Conservation (phyloP, 305 asterid genomes). For the Solanum hybrid region DNA sequence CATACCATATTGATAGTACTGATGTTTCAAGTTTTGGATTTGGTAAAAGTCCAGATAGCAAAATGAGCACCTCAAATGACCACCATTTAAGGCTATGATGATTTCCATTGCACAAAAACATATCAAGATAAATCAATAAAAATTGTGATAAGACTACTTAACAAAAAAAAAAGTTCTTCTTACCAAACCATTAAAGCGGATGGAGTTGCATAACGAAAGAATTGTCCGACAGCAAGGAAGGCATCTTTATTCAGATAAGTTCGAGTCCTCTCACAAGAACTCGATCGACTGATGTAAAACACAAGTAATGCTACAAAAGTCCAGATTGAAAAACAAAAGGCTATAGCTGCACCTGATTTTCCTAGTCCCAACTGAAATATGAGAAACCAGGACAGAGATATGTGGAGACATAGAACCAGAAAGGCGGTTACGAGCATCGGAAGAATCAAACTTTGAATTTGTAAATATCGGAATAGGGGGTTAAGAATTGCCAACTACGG, state of each 20-base stretch:
- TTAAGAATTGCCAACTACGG: background rate
- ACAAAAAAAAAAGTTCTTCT: background rate
- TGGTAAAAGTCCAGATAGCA: slow-evolving; percentile 40
- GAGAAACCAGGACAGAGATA: slow-evolving; percentile 42
- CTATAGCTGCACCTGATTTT: slow-evolving; percentile 40
- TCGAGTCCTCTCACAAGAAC: slow-evolving; percentile 27
- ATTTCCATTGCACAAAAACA: background rate
- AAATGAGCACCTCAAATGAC: slow-evolving; percentile 31
- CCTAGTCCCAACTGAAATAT: slow-evolving; percentile 31
- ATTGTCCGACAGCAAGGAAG: slow-evolving; percentile 18
- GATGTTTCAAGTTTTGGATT: slow-evolving; percentile 47
- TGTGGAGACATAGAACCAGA: slow-evolving; percentile 33
- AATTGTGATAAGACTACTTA: background rate
- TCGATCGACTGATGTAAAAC: slow-evolving; percentile 31
- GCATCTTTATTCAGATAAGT: slow-evolving; percentile 14
- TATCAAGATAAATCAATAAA: background rate
- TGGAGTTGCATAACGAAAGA: slow-evolving; percentile 37
- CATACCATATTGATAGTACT: slow-evolving; percentile 42
- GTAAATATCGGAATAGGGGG: slow-evolving; percentile 39
- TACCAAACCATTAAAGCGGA: slow-evolving; percentile 56
- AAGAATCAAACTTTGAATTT: slow-evolving; percentile 37
- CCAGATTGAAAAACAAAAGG: slow-evolving; percentile 43
- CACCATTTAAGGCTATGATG: slow-evolving; percentile 40
- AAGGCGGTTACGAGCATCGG: slow-evolving; percentile 38
- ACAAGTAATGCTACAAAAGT: slow-evolving; percentile 26